Evolutionary conservation across 768 basidiomycete species (phyloP).

Genomic region (Pleurotus ostreatus): DNA sequence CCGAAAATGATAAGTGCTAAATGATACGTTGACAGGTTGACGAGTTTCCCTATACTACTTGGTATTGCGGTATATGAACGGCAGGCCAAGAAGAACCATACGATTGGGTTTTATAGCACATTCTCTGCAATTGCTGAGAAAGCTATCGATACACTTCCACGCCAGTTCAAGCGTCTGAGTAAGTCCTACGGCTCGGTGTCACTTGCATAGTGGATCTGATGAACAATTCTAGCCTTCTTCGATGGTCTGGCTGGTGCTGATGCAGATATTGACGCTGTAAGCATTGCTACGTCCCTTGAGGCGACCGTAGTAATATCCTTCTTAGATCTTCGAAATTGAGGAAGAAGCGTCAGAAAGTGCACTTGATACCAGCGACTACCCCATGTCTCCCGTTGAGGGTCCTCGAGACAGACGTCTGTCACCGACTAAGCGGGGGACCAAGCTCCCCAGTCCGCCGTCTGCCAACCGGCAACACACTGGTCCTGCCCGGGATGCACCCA

Average conservation of each 20-base stretch:
- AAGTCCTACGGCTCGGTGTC: slow-evolving; percentile 20
- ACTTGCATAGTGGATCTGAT: not conserved
- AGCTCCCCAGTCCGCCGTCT: not conserved
- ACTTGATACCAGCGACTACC: slow-evolving; percentile 42
- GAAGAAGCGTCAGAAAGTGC: slow-evolving; percentile 60
- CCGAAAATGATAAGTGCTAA: not conserved
- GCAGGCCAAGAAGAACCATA: slow-evolving; percentile 66
- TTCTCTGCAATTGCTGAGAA: slow-evolving; percentile 63
- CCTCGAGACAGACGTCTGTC: slow-evolving; percentile 25
- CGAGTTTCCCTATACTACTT: slow-evolving; percentile 82
- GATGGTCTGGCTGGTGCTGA: slow-evolving; percentile 74
- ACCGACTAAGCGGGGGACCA: slow-evolving; percentile 13
- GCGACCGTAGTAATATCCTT: not conserved
- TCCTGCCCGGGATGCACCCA: slow-evolving; percentile 17
- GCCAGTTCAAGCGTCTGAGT: slow-evolving; percentile 73
- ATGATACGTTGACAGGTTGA: slow-evolving; percentile 40
- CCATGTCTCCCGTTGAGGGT: slow-evolving; percentile 17
- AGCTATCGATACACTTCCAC: slow-evolving; percentile 70
- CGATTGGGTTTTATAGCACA: slow-evolving; percentile 70
- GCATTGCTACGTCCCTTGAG: slow-evolving; percentile 17
- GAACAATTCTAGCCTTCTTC: slow-evolving; percentile 53
- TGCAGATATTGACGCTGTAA: slow-evolving; percentile 71
- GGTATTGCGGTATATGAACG: slow-evolving; percentile 83
- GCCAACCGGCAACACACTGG: slow-evolving; percentile 8
- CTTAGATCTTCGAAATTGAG: slow-evolving; percentile 76